Evolutionary conservation across 1,284 basidiomycete species (phyloP).

Genomic region (Pterulicium gracile): DNA sequence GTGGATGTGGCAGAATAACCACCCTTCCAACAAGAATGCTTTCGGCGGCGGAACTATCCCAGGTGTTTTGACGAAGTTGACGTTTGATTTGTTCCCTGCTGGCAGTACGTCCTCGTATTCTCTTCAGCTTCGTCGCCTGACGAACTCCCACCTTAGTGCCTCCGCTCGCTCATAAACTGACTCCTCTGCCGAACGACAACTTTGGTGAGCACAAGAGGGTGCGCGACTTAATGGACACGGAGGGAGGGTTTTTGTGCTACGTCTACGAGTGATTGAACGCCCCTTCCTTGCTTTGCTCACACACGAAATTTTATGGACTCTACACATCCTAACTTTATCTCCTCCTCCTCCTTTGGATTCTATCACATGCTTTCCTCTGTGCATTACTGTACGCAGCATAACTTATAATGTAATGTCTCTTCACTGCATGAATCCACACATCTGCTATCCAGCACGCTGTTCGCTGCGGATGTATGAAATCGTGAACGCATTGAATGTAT

Average conservation of each 20-base stretch:
- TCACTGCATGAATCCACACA: too few relatives aligned
- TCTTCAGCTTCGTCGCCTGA: background rate
- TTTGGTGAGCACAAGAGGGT: background rate
- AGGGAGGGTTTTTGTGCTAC: conserved; percentile 3
- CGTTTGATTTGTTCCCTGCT: background rate
- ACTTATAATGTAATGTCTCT: too few relatives aligned
- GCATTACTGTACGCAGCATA: too few relatives aligned
- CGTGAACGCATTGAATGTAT: too few relatives aligned
- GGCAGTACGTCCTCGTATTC: conserved; percentile 1
- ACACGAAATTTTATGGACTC: too few relatives aligned
- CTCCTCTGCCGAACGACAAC: background rate
- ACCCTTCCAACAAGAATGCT: background rate
- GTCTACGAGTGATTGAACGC: conserved; percentile 3
- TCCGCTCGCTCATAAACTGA: background rate
- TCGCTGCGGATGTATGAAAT: too few relatives aligned
- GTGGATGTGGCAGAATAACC: background rate
- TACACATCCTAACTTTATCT: too few relatives aligned
- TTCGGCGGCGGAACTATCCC: background rate
- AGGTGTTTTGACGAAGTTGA: background rate
- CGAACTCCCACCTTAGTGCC: background rate
- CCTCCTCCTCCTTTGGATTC: too few relatives aligned
- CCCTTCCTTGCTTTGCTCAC: too few relatives aligned
- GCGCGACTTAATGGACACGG: background rate
- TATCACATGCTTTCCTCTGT: too few relatives aligned
- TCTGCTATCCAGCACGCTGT: too few relatives aligned